Evolutionary conservation across 106 monocot genomes (phyloP).

Genomic region (Cymbidium sinense): DNA sequence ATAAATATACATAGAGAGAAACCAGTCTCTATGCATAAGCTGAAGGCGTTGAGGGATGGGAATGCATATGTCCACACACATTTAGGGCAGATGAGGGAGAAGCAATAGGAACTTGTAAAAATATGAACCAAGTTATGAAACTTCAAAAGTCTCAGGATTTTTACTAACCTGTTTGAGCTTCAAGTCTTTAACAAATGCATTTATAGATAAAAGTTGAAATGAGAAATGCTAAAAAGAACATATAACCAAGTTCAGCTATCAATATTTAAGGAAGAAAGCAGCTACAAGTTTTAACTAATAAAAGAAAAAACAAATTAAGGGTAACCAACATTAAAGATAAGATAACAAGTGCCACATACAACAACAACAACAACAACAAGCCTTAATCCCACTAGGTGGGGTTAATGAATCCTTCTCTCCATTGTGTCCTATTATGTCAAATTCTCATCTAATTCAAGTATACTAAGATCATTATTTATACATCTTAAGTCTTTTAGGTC

Average conservation of each 20-base stretch:
- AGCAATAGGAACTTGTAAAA: background rate
- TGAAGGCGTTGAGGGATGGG: background rate
- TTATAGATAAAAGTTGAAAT: background rate
- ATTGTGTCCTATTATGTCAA: too few species aligned
- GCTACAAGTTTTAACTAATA: background rate
- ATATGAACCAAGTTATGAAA: background rate
- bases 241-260: too few species aligned
- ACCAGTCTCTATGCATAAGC: background rate
- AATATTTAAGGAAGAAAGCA: too few species aligned
- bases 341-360: background rate
- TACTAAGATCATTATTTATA: too few species aligned
- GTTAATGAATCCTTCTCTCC: too few species aligned
- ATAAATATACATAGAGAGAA: background rate
- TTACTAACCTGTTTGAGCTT: background rate
- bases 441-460: too few species aligned
- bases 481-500: too few species aligned
- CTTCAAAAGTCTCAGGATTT: background rate
- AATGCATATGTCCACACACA: background rate
- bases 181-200: too few species aligned
- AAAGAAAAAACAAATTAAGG: background rate
- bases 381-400: too few species aligned
- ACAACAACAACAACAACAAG: too few species aligned
- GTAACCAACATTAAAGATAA: background rate
- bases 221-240: background rate
- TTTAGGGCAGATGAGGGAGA: background rate